These are phyloP conservation scores for Collybiopsis confluens DNA, from an alignment of 768 basidiomycete species.

Conservation along the genomic window DNA sequence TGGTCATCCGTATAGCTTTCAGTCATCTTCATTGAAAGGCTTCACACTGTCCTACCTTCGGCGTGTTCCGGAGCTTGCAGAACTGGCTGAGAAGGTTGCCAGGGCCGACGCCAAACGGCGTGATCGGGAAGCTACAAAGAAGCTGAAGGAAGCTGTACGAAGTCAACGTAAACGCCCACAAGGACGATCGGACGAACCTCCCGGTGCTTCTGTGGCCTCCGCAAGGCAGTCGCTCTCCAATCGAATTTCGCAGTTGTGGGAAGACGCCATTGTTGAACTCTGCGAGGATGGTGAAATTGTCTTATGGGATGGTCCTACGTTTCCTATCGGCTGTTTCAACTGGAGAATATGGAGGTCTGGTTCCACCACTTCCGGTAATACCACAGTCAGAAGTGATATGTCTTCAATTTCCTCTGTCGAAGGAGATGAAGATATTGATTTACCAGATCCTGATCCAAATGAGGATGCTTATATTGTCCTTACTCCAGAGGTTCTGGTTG, in stretches of 20 bases:
- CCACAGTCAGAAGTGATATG: conserved; percentile 21
- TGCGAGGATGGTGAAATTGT: conserved; percentile 72
- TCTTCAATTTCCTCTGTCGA: conserved; percentile 25
- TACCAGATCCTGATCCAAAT: conserved; percentile 56
- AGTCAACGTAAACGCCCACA: conserved; percentile 8
- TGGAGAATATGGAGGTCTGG: conserved; percentile 42
- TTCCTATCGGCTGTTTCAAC: conserved; percentile 22
- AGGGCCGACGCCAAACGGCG: conserved; percentile 54
- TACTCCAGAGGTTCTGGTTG: conserved; percentile 45
- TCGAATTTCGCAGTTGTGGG: conserved; percentile 68
- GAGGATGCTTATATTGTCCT: conserved; percentile 71
- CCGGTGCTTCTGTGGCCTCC: not conserved
- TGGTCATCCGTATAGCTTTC: not conserved
- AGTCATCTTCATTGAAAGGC: conserved; percentile 28
- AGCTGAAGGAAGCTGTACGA: conserved; percentile 26
- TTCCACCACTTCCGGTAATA: conserved; percentile 21
- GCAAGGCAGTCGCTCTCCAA: conserved; percentile 22
- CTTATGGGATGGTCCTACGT: conserved; percentile 64
- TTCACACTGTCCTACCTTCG: conserved; percentile 74
- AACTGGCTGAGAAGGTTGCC: conserved; percentile 62
- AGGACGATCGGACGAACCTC: not conserved
- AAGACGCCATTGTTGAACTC: conserved; percentile 58
- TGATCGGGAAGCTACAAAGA: conserved; percentile 44
- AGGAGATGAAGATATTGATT: conserved; percentile 29
- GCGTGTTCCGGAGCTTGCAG: conserved; percentile 67